Evolutionary conservation across 2,329 filamentous ascomycete species (phyloP).

Genomic region (Ophiostoma sp.): DNA sequence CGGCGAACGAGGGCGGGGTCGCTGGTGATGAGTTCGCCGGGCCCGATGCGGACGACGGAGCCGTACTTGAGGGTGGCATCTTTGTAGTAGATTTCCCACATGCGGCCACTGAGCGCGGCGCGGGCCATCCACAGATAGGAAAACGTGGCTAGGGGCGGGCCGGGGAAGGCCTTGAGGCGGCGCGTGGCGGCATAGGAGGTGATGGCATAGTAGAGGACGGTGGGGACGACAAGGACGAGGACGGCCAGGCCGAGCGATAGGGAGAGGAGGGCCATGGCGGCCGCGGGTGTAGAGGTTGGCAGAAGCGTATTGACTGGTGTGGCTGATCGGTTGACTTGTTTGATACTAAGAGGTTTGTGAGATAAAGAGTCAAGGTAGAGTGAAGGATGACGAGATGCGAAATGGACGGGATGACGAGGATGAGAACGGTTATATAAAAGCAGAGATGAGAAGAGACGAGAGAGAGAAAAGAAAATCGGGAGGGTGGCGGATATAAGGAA

Average conservation of each 20-base stretch:
- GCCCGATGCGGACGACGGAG: conserved; percentile 35
- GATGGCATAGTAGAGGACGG: conserved; percentile 23
- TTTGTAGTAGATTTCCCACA: conserved; percentile 28
- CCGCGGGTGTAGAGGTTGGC: background rate
- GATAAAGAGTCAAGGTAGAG: background rate
- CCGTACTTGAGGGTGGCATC: conserved; percentile 30
- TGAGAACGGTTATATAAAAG: background rate
- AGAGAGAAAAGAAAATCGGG: background rate
- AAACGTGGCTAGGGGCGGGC: conserved; percentile 32
- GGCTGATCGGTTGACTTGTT: background rate
- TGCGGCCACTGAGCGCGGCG: conserved; percentile 28
- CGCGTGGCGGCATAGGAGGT: conserved; percentile 25
- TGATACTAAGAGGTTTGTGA: background rate
- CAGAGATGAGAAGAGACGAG: background rate
- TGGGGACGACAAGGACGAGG: conserved; percentile 4
- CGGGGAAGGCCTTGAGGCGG: conserved; percentile 31
- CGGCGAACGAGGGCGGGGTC: conserved; percentile 34
- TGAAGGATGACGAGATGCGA: background rate
- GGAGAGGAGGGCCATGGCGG: conserved; percentile 18
- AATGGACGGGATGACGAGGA: background rate
- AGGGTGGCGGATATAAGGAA: background rate
- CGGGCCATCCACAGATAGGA: conserved; percentile 35
- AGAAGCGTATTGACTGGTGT: background rate
- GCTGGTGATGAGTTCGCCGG: conserved; percentile 36
- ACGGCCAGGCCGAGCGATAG: background rate